Conservation (phyloP, 495 filamentous ascomycete genomes). For the Rostrohypoxylon terebratum region DNA sequence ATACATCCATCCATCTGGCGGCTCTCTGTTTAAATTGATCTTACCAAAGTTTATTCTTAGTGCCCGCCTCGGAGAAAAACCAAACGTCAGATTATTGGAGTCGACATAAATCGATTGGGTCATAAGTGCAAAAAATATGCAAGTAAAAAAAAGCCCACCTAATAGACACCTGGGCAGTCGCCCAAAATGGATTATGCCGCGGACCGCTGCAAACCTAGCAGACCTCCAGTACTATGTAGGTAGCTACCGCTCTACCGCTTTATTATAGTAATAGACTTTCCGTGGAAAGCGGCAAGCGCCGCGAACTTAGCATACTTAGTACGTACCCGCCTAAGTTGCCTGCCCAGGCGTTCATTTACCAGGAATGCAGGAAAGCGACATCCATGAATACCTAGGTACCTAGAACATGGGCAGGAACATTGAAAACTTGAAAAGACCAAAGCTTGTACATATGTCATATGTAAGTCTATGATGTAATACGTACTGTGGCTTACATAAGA, state of each 20-base stretch:
- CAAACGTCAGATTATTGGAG: slow-evolving; percentile 27
- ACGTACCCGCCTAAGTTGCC: not conserved
- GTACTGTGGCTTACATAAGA: not conserved
- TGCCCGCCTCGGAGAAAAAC: slow-evolving; percentile 23
- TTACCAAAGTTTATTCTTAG: slow-evolving; percentile 42
- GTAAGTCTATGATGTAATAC: too few relatives aligned
- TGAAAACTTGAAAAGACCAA: too few relatives aligned
- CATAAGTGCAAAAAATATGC: slow-evolving; percentile 13
- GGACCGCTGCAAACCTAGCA: slow-evolving; percentile 23
- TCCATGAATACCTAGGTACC: too few relatives aligned
- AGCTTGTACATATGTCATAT: too few relatives aligned
- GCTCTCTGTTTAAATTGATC: slow-evolving; percentile 29
- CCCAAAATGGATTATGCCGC: slow-evolving; percentile 19
- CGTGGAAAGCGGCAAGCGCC: slow-evolving; percentile 25
- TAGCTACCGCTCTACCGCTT: slow-evolving; percentile 18
- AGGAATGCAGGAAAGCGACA: not conserved
- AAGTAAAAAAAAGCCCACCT: slow-evolving; percentile 11
- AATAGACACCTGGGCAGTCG: not conserved
- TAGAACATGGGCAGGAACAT: not conserved
- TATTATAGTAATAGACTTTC: too few relatives aligned
- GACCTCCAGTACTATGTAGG: too few relatives aligned
- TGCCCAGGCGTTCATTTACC: slow-evolving; percentile 1
- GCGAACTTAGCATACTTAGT: slow-evolving; percentile 3
- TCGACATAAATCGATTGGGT: slow-evolving; percentile 36
- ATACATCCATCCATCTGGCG: slow-evolving; percentile 20